These are phyloP conservation scores for Przewalskia tangutica DNA, from an alignment of 257 asterid species.

Conservation along the genomic window DNA sequence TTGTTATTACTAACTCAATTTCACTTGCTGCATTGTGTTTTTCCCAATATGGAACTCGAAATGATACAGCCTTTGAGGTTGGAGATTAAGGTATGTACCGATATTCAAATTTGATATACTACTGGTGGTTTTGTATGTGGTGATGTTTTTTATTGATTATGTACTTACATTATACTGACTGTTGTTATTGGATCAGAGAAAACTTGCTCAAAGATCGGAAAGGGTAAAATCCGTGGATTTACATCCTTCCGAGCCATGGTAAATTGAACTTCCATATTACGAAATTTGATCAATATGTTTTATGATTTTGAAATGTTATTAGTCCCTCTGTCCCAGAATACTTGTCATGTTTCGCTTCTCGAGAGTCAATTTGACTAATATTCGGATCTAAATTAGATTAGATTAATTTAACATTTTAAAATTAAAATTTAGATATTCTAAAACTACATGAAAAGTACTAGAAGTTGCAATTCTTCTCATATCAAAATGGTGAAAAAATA, in stretches of 20 bases:
- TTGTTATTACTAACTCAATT: slow-evolving; percentile 1
- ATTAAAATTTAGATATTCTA: too few relatives aligned
- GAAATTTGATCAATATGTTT: neutral
- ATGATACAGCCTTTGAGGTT: slow-evolving; percentile 34
- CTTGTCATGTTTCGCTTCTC: too few relatives aligned
- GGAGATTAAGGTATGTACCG: slow-evolving; percentile 32
- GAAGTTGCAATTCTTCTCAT: too few relatives aligned
- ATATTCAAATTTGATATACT: neutral
- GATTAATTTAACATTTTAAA: too few relatives aligned
- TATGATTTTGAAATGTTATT: neutral
- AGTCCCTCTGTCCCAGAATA: too few relatives aligned
- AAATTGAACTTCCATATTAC: neutral
- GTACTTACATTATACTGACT: neutral
- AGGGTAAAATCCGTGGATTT: slow-evolving; percentile 42
- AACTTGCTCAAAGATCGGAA: slow-evolving; percentile 43
- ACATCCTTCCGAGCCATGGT: slow-evolving; percentile 47
- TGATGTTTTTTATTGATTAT: neutral
- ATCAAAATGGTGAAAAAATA: too few relatives aligned
- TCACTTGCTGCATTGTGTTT: neutral
- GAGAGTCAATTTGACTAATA: too few relatives aligned
- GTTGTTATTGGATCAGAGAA: slow-evolving; percentile 34
- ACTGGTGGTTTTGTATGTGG: neutral
- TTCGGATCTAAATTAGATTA: too few relatives aligned
- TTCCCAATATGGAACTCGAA: neutral
- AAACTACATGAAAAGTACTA: too few relatives aligned